Evolutionary conservation across 768 basidiomycete species (phyloP).

Genomic region (Flagelloscypha sp.): DNA sequence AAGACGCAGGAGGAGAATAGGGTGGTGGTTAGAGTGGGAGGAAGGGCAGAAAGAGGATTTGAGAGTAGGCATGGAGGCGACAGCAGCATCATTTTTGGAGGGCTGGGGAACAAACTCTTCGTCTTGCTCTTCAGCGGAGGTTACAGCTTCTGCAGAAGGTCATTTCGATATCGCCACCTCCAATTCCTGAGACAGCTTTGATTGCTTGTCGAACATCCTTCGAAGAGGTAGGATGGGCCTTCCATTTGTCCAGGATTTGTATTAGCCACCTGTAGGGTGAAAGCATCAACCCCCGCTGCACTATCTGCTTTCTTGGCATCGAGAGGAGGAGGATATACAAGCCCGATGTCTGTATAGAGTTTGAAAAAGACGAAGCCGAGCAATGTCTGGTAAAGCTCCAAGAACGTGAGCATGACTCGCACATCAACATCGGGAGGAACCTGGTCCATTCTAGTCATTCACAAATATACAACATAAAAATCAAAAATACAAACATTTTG

Average conservation of each 20-base stretch:
- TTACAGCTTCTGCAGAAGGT: conserved; percentile 43
- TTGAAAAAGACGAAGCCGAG: conserved; percentile 96
- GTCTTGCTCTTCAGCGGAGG: conserved; percentile 30
- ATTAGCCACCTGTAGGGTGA: conserved; percentile 56
- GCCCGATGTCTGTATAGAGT: conserved; percentile 88
- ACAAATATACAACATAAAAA: conserved; percentile 2
- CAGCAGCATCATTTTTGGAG: conserved; percentile 39
- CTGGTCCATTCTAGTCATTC: conserved; percentile 30
- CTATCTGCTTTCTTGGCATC: conserved; percentile 77
- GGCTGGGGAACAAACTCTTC: conserved; percentile 67
- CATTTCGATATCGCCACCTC: conserved; percentile 37
- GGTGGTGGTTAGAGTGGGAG: conserved; percentile 45
- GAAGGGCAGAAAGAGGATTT: conserved; percentile 54
- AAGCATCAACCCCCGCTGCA: conserved; percentile 84
- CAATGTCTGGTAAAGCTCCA: conserved; percentile 95
- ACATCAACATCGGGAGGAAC: conserved; percentile 94
- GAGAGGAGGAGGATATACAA: conserved; percentile 92
- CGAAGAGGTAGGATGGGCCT: conserved; percentile 16
- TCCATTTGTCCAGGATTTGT: too few relatives aligned
- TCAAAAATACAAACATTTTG: conserved; percentile 57
- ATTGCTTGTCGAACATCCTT: conserved; percentile 46
- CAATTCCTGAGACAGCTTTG: conserved; percentile 36
- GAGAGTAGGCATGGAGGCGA: conserved; percentile 55
- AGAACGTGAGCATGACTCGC: conserved; percentile 95
- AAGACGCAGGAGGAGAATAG: conserved; percentile 85